Evolutionary conservation across 768 basidiomycete species (phyloP).

Genomic region (Porpolomopsis calyptriformis): DNA sequence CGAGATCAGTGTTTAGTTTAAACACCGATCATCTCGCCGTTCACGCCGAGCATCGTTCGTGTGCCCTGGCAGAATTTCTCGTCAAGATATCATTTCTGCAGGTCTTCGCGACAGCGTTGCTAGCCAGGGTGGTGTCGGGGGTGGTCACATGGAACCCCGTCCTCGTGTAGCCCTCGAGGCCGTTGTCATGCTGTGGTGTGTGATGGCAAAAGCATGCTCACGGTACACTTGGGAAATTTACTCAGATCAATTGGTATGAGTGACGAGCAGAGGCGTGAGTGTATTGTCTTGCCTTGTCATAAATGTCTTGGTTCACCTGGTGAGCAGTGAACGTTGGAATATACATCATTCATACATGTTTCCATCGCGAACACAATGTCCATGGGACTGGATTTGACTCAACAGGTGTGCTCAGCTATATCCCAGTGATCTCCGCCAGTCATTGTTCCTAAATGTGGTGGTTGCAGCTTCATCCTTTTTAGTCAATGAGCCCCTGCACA

Average conservation of each 20-base stretch:
- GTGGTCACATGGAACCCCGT: slow-evolving; percentile 49
- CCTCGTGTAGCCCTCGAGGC: slow-evolving; percentile 79
- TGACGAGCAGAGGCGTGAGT: slow-evolving; percentile 76
- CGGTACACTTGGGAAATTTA: slow-evolving; percentile 87
- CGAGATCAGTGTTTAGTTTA: no score
- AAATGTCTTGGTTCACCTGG: slow-evolving; percentile 6
- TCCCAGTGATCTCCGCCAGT: no score
- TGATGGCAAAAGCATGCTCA: slow-evolving; percentile 81
- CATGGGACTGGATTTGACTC: slow-evolving; percentile 5
- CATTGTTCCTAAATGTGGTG: no score
- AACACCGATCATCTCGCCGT: no score
- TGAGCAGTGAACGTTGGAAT: slow-evolving; percentile 79
- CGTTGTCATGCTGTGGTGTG: slow-evolving; percentile 75
- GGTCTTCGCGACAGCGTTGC: slow-evolving; percentile 38
- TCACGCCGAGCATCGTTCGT: slow-evolving; percentile 84
- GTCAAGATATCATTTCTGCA: slow-evolving; percentile 57
- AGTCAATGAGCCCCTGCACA: no score
- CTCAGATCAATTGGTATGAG: slow-evolving; percentile 77
- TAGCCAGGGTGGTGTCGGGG: slow-evolving; percentile 26
- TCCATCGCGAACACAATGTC: slow-evolving; percentile 23
- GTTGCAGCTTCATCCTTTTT: no score
- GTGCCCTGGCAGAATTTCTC: slow-evolving; percentile 62
- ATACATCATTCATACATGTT: slow-evolving; percentile 71
- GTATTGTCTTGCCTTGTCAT: not conserved
- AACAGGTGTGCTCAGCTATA: not conserved